phyloP scores from a whole-genome alignment of 2,329 filamentous ascomycete genomes.

The Clonostachys sp. region DNA sequence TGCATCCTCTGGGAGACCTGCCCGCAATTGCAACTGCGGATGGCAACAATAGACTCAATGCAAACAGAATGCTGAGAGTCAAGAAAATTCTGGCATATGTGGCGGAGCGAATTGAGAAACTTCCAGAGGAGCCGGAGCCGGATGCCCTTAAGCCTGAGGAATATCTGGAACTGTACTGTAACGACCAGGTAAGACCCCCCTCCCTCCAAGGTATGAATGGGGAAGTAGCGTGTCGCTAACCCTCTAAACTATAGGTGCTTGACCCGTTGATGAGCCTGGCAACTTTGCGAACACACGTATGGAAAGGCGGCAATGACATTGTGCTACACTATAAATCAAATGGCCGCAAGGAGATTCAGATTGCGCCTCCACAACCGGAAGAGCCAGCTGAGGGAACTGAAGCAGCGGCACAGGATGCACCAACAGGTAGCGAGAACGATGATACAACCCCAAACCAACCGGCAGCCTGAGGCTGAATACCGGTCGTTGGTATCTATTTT shows the following conservation, averaged over 20 bases:
- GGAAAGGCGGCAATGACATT: constrained; percentile 94
- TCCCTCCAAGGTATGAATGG: no score
- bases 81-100: constrained; percentile 93
- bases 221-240: background rate
- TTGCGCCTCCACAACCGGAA: constrained; percentile 10
- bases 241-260: constrained; percentile 45
- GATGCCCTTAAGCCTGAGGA: constrained; percentile 75
- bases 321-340: constrained; percentile 88
- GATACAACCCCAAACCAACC: no score
- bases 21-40: constrained; percentile 72
- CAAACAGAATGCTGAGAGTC: constrained; percentile 92
- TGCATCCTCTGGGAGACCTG: constrained; percentile 73
- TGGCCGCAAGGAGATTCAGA: constrained; percentile 66
- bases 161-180: constrained; percentile 92
- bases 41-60: constrained; percentile 86
- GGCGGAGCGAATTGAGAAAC: constrained; percentile 81
- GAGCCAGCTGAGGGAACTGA: constrained; percentile 6
- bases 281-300: constrained; percentile 85
- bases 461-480: no score
- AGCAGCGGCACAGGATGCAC: constrained; percentile 8
- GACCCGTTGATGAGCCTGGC: constrained; percentile 87
- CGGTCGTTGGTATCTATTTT: no score
- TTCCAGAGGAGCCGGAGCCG: constrained; percentile 53
- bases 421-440: background rate
- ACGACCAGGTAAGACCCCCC: constrained; percentile 64